phyloP scores from a whole-genome alignment of 345 rosid species.

The Salix exigua region DNA sequence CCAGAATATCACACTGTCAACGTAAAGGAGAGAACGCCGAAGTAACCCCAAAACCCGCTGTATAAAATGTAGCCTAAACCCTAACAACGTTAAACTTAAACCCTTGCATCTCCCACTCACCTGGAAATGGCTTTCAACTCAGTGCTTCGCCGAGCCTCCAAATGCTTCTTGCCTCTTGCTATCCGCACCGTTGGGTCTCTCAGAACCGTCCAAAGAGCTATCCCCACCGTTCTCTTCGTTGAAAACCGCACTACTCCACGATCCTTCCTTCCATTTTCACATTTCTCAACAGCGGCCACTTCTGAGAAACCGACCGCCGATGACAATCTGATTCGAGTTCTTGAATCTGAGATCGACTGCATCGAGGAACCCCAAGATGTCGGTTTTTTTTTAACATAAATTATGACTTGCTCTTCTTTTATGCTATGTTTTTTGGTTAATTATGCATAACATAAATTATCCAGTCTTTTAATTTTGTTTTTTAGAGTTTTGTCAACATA shows the following conservation, averaged over 20 bases:
- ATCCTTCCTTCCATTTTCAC: conserved; percentile 11
- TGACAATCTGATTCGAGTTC: conserved; percentile 35
- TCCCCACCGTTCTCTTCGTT: conserved; percentile 7
- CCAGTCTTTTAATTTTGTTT: neutral
- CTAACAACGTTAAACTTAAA: neutral
- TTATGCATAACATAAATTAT: neutral
- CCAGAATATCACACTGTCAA: neutral
- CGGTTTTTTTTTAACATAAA: neutral
- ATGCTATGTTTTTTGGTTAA: neutral
- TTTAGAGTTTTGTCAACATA: neutral
- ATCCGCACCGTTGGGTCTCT: conserved; percentile 36
- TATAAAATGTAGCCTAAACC: conserved; percentile 6
- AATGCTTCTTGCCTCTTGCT: conserved; percentile 33
- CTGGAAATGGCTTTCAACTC: conserved; percentile 16
- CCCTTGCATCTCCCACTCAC: neutral
- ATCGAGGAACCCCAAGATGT: conserved; percentile 33
- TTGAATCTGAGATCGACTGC: conserved; percentile 51
- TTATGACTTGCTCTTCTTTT: neutral
- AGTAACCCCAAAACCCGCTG: neutral
- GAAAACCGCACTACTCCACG: conserved; percentile 1
- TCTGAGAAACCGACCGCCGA: conserved; percentile 32
- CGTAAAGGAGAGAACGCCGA: neutral
- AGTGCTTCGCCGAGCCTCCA: conserved; percentile 45
- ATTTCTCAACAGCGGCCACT: conserved; percentile 29
- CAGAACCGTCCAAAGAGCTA: conserved; percentile 21